Evolutionary conservation across 768 basidiomycete genomes (phyloP), one percentile per base, ranked within the genome.

Genomic region (Porphyrellus cyaneotinctus): DNA sequence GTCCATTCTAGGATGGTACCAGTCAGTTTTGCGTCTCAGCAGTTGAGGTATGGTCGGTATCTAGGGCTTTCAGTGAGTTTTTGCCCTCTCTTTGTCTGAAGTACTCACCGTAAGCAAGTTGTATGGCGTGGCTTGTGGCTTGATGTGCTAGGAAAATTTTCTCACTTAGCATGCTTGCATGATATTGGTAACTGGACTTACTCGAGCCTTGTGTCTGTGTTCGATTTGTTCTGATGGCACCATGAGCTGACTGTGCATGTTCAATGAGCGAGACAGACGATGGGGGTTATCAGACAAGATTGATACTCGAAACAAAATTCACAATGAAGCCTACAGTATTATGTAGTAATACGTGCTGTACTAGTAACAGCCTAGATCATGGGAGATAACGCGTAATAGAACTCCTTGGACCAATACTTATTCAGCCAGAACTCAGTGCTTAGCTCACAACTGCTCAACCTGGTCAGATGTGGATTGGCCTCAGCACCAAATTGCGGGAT

Each of bases 391-490:
- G 26, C 28, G 9, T 48, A 48, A 17, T 28, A 48, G 9, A 52
- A 47, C 14, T 47, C 37, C 30, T 52, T 52, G 1, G 23, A 46
- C 51, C 51, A 52, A 26, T 52, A 47, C 12, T 18, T 47, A 15
- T 47, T 47, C 14, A 47, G 20, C 46, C 45, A 47, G 37, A 37
- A 37, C 18, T 37, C 11, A 3, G 38, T 23, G n/a, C 22, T 23
- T 22, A n/a, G 28, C 23, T 42, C 39, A 17, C 14, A 24, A 24
- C 23, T 42, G 23, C 14, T 42, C 39, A 17, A 26, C 11, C 9
- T 43, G 6, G 41, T 43, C 41, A 43, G 17, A 28, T 17, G 14
- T 11, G 24, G 41, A 28, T 43, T 15, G 6, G 41, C 28, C 30
- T 43, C 30, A 12, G 11, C 15, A 30, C 43, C 28, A 43, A 43